Conservation (phyloP, 2,329 filamentous ascomycete genomes). For the Calonectria crousiana region DNA sequence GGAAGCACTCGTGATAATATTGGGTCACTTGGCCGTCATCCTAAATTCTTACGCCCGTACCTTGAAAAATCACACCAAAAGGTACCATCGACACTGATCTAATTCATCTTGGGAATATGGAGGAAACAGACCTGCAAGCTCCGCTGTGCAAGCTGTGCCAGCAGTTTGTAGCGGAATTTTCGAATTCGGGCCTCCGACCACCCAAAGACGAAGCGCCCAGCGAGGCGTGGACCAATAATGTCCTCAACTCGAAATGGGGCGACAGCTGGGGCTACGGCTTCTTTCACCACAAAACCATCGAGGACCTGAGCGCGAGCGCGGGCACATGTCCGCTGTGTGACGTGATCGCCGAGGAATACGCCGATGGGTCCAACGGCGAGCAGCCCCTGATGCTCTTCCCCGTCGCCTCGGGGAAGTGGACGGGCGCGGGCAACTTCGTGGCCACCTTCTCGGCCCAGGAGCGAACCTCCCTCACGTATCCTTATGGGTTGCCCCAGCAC, state of each 20-base stretch:
- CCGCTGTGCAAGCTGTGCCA: neutral
- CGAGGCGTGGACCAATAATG: neutral
- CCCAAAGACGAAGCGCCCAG: neutral
- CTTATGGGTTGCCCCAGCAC: neutral
- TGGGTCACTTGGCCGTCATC: neutral
- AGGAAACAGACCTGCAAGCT: no score
- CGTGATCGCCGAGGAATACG: neutral
- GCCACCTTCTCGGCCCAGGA: neutral
- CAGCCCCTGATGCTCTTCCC: neutral
- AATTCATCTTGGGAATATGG: neutral
- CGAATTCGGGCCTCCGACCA: neutral
- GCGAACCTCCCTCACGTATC: neutral
- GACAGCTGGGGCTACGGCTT: conserved; percentile 7
- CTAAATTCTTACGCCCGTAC: neutral
- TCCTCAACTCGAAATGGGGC: neutral
- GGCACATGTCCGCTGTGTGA: neutral
- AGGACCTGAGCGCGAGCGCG: neutral
- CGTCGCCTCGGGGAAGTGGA: neutral
- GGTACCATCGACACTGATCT: neutral
- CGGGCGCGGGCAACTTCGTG: neutral
- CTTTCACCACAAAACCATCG: neutral
- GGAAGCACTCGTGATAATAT: neutral
- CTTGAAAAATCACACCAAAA: neutral
- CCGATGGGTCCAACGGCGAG: neutral
- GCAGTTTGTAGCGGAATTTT: neutral